phyloP scores from a whole-genome alignment of 2,329 filamentous ascomycete species.

The Stemphylium vesicarium region DNA sequence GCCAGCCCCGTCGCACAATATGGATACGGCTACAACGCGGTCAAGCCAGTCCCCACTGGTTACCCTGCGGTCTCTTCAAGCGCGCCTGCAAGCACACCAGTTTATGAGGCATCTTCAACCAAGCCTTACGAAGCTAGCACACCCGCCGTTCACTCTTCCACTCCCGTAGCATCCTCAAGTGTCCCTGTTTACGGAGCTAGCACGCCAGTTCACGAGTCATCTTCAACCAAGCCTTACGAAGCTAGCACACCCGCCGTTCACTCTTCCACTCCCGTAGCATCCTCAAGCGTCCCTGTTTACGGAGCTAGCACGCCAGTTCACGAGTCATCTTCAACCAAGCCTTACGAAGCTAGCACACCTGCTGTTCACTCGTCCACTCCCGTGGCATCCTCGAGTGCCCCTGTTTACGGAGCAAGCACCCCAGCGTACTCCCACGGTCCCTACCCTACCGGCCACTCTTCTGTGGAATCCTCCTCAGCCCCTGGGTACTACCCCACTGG shows the following conservation, averaged over 20 bases:
- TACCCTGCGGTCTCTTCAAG: conserved; percentile 8
- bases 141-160: conserved; percentile 9
- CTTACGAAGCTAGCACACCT: not conserved
- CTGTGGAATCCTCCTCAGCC: conserved; percentile 2
- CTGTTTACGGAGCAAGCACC: too few species aligned
- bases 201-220: not conserved
- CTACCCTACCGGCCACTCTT: not conserved
- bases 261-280: not conserved
- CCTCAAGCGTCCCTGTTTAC: too few species aligned
- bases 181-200: too few species aligned
- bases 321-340: not conserved
- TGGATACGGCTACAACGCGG: conserved; percentile 14
- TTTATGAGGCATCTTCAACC: not conserved
- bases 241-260: conserved; percentile 8
- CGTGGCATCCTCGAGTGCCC: too few species aligned
- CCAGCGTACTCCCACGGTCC: too few species aligned
- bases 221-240: not conserved
- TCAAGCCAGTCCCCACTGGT: conserved; percentile 1
- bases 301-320: too few species aligned
- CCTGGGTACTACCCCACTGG: conserved; percentile 16
- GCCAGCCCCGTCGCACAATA: conserved; percentile 36
- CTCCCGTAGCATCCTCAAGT: too few species aligned
- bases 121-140: not conserved
- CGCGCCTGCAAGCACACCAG: not conserved
- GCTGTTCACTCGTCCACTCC: conserved; percentile 4